Percentiles rank a stretch among this genome's conserved stretches.
Evolutionary conservation across 164 flowering plant species (phyloP).

Genomic region (Stephania cephalantha): DNA sequence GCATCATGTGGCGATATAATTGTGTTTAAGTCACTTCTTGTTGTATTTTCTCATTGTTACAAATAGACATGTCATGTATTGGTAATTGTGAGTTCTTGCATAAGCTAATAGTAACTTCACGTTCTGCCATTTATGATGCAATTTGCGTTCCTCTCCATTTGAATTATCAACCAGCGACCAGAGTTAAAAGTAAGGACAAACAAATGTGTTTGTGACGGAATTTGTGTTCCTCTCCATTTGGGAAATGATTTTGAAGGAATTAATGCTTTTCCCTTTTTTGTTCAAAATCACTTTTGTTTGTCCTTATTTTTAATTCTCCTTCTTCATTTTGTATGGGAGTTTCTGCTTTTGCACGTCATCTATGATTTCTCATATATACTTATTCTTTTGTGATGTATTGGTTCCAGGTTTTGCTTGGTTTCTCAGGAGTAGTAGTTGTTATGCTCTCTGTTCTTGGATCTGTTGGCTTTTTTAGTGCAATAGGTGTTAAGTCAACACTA

Average conservation of each 20-base stretch:
- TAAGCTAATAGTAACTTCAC: too few relatives aligned
- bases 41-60: neutral
- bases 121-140: neutral
- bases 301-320: neutral
- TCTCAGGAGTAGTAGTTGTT: slow-evolving; percentile 89
- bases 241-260: neutral
- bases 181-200: too few relatives aligned
- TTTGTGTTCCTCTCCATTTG: neutral
- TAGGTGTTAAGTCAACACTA: slow-evolving; percentile 94
- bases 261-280: neutral
- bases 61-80: neutral
- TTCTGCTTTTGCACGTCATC: neutral
- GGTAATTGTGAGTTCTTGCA: neutral
- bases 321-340: neutral
- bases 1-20: neutral
- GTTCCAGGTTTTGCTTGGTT: slow-evolving; percentile 78
- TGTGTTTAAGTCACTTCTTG: neutral
- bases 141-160: neutral
- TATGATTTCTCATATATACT: neutral
- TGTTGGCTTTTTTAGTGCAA: slow-evolving; percentile 90
- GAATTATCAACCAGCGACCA: neutral
- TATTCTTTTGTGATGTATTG: slow-evolving; percentile 11
- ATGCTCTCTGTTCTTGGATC: slow-evolving; percentile 90
- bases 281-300: neutral
- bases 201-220: neutral